Evolutionary conservation across 2,329 filamentous ascomycete species (phyloP).

Genomic region (Hyphodiscus sp.): DNA sequence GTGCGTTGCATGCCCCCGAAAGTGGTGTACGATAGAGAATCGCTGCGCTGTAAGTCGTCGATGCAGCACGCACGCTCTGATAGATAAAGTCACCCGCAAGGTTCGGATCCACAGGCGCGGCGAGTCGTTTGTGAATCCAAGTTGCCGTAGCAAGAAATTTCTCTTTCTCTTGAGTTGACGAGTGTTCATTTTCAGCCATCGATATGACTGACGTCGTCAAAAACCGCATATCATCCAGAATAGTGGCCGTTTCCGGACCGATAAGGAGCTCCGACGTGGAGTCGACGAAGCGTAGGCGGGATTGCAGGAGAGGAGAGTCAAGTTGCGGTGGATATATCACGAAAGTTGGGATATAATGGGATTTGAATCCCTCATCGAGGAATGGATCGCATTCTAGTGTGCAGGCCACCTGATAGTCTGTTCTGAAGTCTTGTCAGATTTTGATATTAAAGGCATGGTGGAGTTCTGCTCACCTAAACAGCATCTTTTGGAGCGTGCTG

Average conservation of each 20-base stretch:
- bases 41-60: slow-evolving; percentile 25
- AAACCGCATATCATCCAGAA: slow-evolving; percentile 28
- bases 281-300: slow-evolving; percentile 15
- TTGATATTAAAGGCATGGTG: not conserved
- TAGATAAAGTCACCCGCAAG: slow-evolving; percentile 16
- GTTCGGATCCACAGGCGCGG: not conserved
- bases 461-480: slow-evolving; percentile 19
- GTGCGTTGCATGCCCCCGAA: slow-evolving; percentile 19
- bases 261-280: slow-evolving; percentile 12
- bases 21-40: slow-evolving; percentile 23
- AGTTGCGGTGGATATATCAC: slow-evolving; percentile 17
- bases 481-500: slow-evolving; percentile 15
- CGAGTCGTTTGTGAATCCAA: slow-evolving; percentile 21
- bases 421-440: slow-evolving; percentile 13
- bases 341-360: slow-evolving; percentile 8
- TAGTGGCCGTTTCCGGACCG: slow-evolving; percentile 13
- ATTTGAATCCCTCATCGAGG: slow-evolving; percentile 13
- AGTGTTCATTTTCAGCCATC: not conserved
- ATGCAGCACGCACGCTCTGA: slow-evolving; percentile 22
- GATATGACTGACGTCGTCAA: slow-evolving; percentile 21
- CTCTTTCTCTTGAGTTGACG: not conserved
- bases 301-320: slow-evolving; percentile 24
- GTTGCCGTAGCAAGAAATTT: slow-evolving; percentile 21
- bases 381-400: slow-evolving; percentile 28
- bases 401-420: slow-evolving; percentile 29